Evolutionary conservation across 305 asterid species (phyloP).

Genomic region (Fraxinus paxiana): DNA sequence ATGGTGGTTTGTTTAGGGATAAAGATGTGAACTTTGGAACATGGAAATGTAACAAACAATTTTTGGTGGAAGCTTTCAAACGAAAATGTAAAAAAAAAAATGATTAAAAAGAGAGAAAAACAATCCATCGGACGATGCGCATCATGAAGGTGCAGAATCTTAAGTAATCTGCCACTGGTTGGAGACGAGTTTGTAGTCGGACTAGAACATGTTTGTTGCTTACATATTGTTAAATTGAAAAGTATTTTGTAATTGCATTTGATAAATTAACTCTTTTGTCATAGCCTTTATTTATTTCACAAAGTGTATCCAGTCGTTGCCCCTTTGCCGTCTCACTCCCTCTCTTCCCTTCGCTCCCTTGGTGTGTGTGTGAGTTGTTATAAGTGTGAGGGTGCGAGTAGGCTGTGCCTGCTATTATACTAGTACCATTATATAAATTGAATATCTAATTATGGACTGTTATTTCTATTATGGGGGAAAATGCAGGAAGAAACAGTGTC

Average conservation of each 20-base stretch:
- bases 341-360: not conserved
- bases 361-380: not conserved
- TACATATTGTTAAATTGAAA: not conserved
- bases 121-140: not conserved
- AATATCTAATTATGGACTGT: not conserved
- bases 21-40: not conserved
- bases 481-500: conserved; percentile 42
- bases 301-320: not conserved
- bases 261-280: not conserved
- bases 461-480: conserved; percentile 15
- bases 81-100: not conserved
- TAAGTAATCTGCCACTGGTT: not conserved
- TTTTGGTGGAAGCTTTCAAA: not conserved
- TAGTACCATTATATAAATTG: not conserved
- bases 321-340: not conserved
- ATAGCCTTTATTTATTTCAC: not conserved
- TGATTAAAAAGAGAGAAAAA: too few species aligned
- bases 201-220: not conserved
- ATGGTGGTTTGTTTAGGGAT: not conserved
- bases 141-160: not conserved
- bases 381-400: not conserved
- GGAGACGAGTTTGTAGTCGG: not conserved
- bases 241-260: not conserved
- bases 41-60: not conserved
- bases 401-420: not conserved